Conservation (phyloP, 495 filamentous ascomycete species). For the Podospora pseudopauciseta region DNA sequence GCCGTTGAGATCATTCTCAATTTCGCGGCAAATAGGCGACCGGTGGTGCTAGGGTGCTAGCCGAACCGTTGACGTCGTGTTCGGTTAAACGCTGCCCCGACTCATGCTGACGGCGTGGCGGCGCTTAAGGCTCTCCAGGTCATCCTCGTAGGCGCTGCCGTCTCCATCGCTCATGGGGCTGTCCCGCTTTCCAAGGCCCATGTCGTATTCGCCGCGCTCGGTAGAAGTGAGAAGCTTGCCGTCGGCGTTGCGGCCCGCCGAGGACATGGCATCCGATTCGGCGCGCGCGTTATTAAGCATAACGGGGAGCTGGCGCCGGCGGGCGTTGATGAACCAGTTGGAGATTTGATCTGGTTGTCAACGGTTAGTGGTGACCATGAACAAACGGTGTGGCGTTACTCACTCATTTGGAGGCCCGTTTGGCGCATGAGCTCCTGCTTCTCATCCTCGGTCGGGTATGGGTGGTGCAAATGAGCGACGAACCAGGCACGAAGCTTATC, state of each 20-base stretch:
- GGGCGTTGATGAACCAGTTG: slow-evolving; percentile 95
- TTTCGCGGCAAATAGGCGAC: not conserved
- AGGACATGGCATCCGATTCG: slow-evolving; percentile 36
- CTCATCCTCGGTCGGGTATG: slow-evolving; percentile 87
- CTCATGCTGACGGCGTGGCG: slow-evolving; percentile 21
- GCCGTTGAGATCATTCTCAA: not conserved
- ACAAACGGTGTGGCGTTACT: slow-evolving; percentile 41
- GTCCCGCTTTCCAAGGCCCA: slow-evolving; percentile 13
- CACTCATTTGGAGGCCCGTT: slow-evolving; percentile 77
- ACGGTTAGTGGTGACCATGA: not conserved
- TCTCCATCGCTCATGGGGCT: slow-evolving; percentile 40
- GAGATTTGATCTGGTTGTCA: slow-evolving; percentile 60
- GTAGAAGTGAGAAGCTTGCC: slow-evolving; percentile 23
- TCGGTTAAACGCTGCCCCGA: slow-evolving; percentile 24
- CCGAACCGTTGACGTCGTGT: not conserved
- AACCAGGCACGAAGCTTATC: slow-evolving; percentile 82
- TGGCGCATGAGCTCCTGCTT: slow-evolving; percentile 75
- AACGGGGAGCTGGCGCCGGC: slow-evolving; percentile 70
- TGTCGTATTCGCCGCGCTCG: slow-evolving; percentile 30
- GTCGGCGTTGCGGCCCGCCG: slow-evolving; percentile 16
- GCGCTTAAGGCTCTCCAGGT: slow-evolving; percentile 23
- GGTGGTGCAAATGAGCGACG: slow-evolving; percentile 67
- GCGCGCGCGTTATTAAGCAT: slow-evolving; percentile 54
- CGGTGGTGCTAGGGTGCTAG: not conserved
- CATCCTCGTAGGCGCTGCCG: slow-evolving; percentile 32